These are phyloP conservation scores for Aspergillus calidoustus DNA, from an alignment of 2,329 filamentous ascomycete genomes.

Conservation along the genomic window DNA sequence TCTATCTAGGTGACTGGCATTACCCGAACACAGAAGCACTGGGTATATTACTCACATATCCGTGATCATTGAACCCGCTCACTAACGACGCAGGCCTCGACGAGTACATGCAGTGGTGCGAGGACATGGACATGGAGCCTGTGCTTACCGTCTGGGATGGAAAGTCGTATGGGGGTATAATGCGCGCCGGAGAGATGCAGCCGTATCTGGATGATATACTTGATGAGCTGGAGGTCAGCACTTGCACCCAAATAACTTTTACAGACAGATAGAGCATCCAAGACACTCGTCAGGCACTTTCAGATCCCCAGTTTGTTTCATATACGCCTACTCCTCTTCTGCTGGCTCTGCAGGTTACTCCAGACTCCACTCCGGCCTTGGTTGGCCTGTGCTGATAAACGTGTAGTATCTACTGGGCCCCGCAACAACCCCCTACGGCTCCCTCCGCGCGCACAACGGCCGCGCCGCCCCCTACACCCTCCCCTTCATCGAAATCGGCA, in stretches of 20 bases:
- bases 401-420: conserved; percentile 60
- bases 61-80: too few relatives aligned
- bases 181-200: conserved; percentile 55
- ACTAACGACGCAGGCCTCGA: conserved; percentile 34
- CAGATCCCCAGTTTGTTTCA: too few relatives aligned
- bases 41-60: conserved; percentile 38
- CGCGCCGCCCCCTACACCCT: conserved; percentile 64
- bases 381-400: too few relatives aligned
- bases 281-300: too few relatives aligned
- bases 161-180: conserved; percentile 56
- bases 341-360: too few relatives aligned
- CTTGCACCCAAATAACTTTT: background rate
- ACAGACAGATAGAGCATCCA: too few relatives aligned
- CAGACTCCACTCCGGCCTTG: too few relatives aligned
- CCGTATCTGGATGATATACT: conserved; percentile 64
- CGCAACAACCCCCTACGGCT: conserved; percentile 56
- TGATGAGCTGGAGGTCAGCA: conserved; percentile 59
- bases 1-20: conserved; percentile 52
- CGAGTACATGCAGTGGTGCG: conserved; percentile 66
- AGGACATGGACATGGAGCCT: conserved; percentile 62
- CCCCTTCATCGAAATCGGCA: conserved; percentile 67
- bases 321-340: too few relatives aligned
- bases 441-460: conserved; percentile 61
- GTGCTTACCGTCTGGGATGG: conserved; percentile 65
- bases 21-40: conserved; percentile 68